phyloP scores from a whole-genome alignment of 768 basidiomycete genomes.

The Mycena metata region DNA sequence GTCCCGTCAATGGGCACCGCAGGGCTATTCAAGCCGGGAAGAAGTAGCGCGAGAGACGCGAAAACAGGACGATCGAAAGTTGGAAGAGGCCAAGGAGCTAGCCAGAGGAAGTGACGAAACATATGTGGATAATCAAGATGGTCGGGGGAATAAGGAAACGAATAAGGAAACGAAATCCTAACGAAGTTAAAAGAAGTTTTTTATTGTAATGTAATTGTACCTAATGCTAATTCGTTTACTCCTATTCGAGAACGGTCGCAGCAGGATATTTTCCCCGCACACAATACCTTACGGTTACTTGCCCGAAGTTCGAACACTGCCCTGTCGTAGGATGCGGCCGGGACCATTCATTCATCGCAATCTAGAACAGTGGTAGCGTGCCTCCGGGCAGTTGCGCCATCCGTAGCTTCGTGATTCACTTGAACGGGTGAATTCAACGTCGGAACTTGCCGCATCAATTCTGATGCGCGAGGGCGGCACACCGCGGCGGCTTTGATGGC shows the following conservation, averaged over 20 bases:
- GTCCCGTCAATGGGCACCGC: conserved; percentile 70
- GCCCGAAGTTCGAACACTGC: too few relatives aligned
- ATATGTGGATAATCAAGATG: conserved; percentile 22
- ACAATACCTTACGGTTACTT: too few relatives aligned
- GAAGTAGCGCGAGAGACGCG: conserved; percentile 29
- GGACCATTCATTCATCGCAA: background rate
- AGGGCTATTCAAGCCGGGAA: conserved; percentile 55
- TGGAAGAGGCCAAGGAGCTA: conserved; percentile 27
- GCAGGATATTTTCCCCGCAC: too few relatives aligned
- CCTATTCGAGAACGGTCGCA: conserved; percentile 3
- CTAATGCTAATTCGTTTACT: conserved; percentile 23
- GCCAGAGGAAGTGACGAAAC: conserved; percentile 27
- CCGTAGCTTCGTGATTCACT: too few relatives aligned
- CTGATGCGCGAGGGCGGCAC: too few relatives aligned
- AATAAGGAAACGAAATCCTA: too few relatives aligned
- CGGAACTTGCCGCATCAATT: too few relatives aligned
- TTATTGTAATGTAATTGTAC: conserved; percentile 30
- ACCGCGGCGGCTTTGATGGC: too few relatives aligned
- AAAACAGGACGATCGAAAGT: conserved; percentile 30
- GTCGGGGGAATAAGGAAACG: conserved; percentile 26
- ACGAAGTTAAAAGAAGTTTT: conserved; percentile 29
- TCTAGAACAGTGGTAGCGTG: background rate
- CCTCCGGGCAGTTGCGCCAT: too few relatives aligned
- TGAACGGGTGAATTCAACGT: too few relatives aligned
- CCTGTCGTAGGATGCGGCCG: background rate